phyloP scores from a whole-genome alignment of 352 stramenopile genomes.

The Phytopythium kandeliae region DNA sequence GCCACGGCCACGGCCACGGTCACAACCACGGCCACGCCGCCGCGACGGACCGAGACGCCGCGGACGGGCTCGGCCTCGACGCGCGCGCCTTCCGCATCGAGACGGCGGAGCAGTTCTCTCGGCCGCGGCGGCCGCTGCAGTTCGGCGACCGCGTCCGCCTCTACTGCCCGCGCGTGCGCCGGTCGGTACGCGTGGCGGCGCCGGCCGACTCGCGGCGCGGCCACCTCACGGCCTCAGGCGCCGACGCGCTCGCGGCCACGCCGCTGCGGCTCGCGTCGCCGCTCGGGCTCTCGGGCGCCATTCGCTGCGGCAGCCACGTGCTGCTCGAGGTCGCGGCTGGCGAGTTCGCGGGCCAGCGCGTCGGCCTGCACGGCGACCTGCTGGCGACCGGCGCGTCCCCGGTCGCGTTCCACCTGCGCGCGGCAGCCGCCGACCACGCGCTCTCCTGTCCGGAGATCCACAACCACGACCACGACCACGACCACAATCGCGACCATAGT shows the following conservation, averaged over 20 bases:
- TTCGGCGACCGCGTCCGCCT: conserved; percentile 55
- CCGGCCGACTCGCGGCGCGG: conserved; percentile 50
- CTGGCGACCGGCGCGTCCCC: conserved; percentile 44
- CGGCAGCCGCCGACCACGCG: conserved; percentile 3
- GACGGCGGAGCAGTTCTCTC: conserved; percentile 48
- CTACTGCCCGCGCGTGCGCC: conserved; percentile 35
- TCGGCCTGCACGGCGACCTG: conserved; percentile 45
- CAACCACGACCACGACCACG: background rate
- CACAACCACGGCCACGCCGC: too few species aligned
- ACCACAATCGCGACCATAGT: too few species aligned
- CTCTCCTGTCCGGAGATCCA: conserved; percentile 8
- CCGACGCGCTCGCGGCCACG: conserved; percentile 22
- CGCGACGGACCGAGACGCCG: background rate
- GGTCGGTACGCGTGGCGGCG: conserved; percentile 34
- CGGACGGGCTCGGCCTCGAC: conserved; percentile 5
- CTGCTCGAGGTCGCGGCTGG: conserved; percentile 50
- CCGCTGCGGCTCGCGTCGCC: conserved; percentile 54
- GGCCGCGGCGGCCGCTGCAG: conserved; percentile 29
- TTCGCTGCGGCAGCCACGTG: conserved; percentile 46
- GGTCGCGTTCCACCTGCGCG: conserved; percentile 27
- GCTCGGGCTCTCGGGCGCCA: conserved; percentile 28
- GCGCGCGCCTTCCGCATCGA: conserved; percentile 48
- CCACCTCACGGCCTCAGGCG: conserved; percentile 38
- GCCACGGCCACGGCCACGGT: background rate
- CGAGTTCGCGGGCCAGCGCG: conserved; percentile 38